Evolutionary conservation across 768 basidiomycete genomes (phyloP), one percentile per base, ranked within the genome.

Genomic region (Pleurotus ostreatus): DNA sequence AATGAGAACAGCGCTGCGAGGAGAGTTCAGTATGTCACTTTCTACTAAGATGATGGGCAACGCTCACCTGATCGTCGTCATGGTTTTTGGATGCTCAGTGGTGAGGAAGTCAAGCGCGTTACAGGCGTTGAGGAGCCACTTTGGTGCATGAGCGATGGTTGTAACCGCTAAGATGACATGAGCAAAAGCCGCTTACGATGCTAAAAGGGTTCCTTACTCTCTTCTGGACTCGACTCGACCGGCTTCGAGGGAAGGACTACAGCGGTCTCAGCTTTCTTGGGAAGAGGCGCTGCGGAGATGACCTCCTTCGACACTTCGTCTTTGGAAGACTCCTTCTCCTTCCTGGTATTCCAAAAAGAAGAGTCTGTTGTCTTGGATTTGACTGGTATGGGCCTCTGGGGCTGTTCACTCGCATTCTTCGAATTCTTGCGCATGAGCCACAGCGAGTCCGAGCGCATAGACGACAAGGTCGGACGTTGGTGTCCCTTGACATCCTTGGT

Each of bases 111-210:
- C 87, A 58, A 92, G 77, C 8, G 89, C 89, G 47, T 77, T 82
- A 61, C 85, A 85, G 1, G 89, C 89, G 62, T 89, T 90, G 55
- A 92, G 65, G 15, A 92, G 77, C 89, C 89, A 92, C 0, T 82
- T 71, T 0, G 89, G 89, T 9, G 84, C 89, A 57, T 87, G 80
- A 13, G 80, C 74, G 6, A 81, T 73, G 2, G 72, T 74, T n/a
- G 73, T 71, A 4, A 72, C 70, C 8, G 65, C 69, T 69, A 57
- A 16, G 56, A 30, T 23, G 34, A 57, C 46, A 47, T 43, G 45
- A 56, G 25, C 37, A 45, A 54, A 47, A 45, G 41, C 57, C 39
- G 57, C 51, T 53, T 30, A 53, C 51, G 38, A 38, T 57, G 44
- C 23, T 39, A 25, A 46, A 20, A 44, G 48, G 57, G 40, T 49